Base-by-base conservation (phyloP, 805 yeast species). In the Saturnispora sanitii region DNA sequence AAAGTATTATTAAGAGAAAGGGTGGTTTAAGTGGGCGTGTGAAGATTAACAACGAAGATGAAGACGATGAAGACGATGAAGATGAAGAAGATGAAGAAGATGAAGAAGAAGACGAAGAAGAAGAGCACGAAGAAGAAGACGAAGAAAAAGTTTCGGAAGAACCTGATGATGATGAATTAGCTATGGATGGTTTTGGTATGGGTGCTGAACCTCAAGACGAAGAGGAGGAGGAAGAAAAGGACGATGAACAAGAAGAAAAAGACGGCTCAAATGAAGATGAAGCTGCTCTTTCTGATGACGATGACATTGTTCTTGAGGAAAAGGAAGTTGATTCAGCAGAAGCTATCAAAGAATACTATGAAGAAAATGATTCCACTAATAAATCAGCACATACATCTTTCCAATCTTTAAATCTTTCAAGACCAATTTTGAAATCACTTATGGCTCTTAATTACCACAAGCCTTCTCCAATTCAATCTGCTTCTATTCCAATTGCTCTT, bases 401-500 rank as follows among this genome's bases (percentile, higher is more conserved):
- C 65, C 82, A 82, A 51, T 68, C 82, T 0, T 65, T 92, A 41
- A 79, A 82, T 35, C 69, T 92, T 21, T 87, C 97, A 2, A 77
- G 99, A 53, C 98, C 98, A 1, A 75, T 90, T 11, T 65, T 90
- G 46, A 83, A 83, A 55, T 95, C 94, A 29, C 64, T 92, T 40
- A 69, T 82, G 12, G 78, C 78, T 25, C 67, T 92, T 29, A 94
- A 94, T 6, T 92, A 88, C 58, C 57, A 77, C n/a, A 74, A 72
- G 37, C 98, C 98, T 6, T 82, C 96, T 0, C 95, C 96, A 12
- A 85, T 92, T 65, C 98, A 92, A 66, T 70, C 88, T 45, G 83
- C 96, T 1, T 77, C 94, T 7, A 88, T 92, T 46, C 98, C 99
- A 12, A 78, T 90, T 43, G 95, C 96, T 1, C 68, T 92, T 31